Percentiles rank a stretch among this genome's conserved stretches.
phyloP scores from a whole-genome alignment of 2,329 filamentous ascomycete genomes.

The Mycosphaerella sp. region DNA sequence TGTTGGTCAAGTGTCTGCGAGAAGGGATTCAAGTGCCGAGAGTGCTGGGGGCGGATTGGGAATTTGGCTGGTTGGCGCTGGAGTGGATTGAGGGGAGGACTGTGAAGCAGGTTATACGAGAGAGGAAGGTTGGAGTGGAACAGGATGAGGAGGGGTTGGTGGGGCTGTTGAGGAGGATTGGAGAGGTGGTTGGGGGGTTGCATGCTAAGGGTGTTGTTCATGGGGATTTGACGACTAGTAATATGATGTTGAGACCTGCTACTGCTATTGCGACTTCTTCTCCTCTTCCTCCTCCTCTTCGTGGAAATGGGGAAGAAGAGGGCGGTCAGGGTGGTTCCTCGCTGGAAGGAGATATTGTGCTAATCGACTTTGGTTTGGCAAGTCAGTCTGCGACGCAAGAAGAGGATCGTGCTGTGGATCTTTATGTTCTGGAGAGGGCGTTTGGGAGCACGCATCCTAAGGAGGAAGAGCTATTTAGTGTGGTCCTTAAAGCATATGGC shows the following conservation, averaged over 20 bases:
- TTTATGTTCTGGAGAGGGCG: constrained; percentile 91
- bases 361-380: constrained; percentile 93
- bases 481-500: constrained; percentile 68
- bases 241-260: constrained; percentile 68
- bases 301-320: constrained; percentile 18
- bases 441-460: constrained; percentile 92
- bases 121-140: constrained; percentile 22
- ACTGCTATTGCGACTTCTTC: not conserved
- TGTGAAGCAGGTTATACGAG: constrained; percentile 59
- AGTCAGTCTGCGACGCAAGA: constrained; percentile 66
- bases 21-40: constrained; percentile 78
- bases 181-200: constrained; percentile 43
- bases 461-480: constrained; percentile 74
- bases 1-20: constrained; percentile 68
- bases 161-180: constrained; percentile 32
- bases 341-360: constrained; percentile 66
- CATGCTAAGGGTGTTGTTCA: constrained; percentile 85
- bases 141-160: constrained; percentile 26
- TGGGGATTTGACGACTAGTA: constrained; percentile 94
- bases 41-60: constrained; percentile 63
- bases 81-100: constrained; percentile 75
- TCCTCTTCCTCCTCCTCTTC: too few species aligned
- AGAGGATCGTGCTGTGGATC: constrained; percentile 89
- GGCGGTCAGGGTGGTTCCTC: constrained; percentile 11
- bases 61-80: constrained; percentile 65